Conservation (phyloP, 176 grass and related monocot species). For the Phyllostachys edulis region DNA sequence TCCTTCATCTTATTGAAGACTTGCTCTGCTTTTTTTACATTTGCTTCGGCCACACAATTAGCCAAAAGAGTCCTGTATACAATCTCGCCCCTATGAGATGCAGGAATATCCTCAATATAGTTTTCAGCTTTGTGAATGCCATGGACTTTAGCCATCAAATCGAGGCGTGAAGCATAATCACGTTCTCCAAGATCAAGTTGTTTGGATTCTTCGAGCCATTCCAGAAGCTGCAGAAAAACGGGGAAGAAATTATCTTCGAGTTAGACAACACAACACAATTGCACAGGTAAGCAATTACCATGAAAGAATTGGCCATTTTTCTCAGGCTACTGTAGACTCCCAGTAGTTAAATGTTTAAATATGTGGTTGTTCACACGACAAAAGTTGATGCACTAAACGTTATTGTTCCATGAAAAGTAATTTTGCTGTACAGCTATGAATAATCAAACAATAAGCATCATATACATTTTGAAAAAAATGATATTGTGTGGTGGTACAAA, state of each 20-base stretch:
- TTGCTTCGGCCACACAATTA: conserved; percentile 47
- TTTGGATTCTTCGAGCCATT: conserved; percentile 60
- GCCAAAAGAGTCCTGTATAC: conserved; percentile 73
- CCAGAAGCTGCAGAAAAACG: conserved; percentile 49
- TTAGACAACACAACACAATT: conserved; percentile 9
- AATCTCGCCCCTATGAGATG: conserved; percentile 52
- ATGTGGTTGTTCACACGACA: background rate
- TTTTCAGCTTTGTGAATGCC: conserved; percentile 60
- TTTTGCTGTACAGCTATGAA: background rate
- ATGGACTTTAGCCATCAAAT: conserved; percentile 64
- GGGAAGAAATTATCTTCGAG: conserved; percentile 10
- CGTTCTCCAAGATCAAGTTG: conserved; percentile 49
- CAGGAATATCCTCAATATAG: conserved; percentile 59
- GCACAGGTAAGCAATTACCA: background rate
- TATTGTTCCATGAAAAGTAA: background rate
- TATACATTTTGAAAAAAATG: conserved; percentile 7
- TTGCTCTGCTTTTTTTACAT: conserved; percentile 59
- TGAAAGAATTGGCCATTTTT: background rate
- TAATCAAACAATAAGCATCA: background rate
- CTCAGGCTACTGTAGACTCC: background rate
- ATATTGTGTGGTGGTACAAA: background rate
- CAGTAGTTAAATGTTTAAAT: background rate
- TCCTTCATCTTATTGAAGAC: conserved; percentile 74
- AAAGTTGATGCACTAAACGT: background rate
- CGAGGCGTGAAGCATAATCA: conserved; percentile 57